Conservation (phyloP, 2,329 filamentous ascomycete species). For the Paecilomyces formosus region DNA sequence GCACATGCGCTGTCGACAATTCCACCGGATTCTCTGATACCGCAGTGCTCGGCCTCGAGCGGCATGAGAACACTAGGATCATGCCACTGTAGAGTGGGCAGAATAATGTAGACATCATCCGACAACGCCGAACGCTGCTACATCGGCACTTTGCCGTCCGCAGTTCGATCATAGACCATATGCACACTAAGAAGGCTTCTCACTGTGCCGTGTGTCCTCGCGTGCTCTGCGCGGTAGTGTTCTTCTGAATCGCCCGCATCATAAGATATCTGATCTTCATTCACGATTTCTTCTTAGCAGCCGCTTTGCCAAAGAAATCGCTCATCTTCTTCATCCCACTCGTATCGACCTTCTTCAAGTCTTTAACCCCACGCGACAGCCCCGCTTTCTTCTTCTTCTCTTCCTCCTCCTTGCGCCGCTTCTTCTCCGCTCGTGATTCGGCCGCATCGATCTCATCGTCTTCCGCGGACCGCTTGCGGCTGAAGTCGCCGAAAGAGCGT, state of each 20-base stretch:
- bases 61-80: too few relatives aligned
- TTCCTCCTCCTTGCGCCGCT: slow-evolving; percentile 77
- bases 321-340: slow-evolving; percentile 96
- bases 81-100: too few relatives aligned
- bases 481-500: slow-evolving; percentile 48
- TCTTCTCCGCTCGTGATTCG: slow-evolving; percentile 64
- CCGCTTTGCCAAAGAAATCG: slow-evolving; percentile 73
- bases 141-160: too few relatives aligned
- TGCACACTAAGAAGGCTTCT: too few relatives aligned
- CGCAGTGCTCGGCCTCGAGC: neutral
- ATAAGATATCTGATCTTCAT: neutral
- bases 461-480: slow-evolving; percentile 31
- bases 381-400: slow-evolving; percentile 73
- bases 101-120: too few relatives aligned
- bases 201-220: too few relatives aligned
- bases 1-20: too few relatives aligned
- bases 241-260: neutral
- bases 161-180: too few relatives aligned
- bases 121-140: too few relatives aligned
- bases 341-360: slow-evolving; percentile 84
- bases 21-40: too few relatives aligned
- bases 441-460: slow-evolving; percentile 30
- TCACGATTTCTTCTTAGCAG: slow-evolving; percentile 28
- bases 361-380: slow-evolving; percentile 67
- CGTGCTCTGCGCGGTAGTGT: neutral